These are phyloP conservation scores for Spinellus fusiger DNA, from an alignment of 192 early-diverging fungal genomes.

Conservation along the genomic window DNA sequence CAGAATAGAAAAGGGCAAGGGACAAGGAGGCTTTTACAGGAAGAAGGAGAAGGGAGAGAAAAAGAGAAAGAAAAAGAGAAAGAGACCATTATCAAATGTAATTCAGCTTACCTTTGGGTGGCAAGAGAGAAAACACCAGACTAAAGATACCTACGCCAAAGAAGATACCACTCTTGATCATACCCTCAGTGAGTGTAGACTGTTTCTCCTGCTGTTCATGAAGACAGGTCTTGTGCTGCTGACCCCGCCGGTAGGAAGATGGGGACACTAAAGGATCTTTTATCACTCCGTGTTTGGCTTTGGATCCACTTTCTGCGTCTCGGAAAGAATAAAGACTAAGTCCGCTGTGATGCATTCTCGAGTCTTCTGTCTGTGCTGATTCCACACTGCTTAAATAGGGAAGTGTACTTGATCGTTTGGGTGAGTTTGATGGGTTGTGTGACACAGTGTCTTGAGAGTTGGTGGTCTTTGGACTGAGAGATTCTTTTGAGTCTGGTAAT, in stretches of 20 bases:
- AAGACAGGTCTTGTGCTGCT: neutral
- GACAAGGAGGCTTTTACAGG: too few relatives aligned
- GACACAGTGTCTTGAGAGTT: neutral
- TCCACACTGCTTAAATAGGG: neutral
- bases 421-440: neutral
- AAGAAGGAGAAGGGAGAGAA: neutral
- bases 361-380: neutral
- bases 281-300: neutral
- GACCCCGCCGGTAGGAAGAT: neutral
- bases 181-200: neutral
- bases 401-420: neutral
- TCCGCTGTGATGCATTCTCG: neutral
- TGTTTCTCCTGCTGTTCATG: neutral
- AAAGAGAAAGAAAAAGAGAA: neutral
- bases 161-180: slow-evolving; percentile 27
- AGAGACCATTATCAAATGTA: neutral
- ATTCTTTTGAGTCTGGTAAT: neutral
- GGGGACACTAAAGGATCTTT: neutral
- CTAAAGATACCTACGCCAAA: slow-evolving; percentile 32
- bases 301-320: neutral
- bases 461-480: neutral
- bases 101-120: slow-evolving; percentile 23
- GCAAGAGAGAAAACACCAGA: slow-evolving; percentile 31
- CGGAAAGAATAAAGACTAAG: neutral
- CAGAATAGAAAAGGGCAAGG: too few relatives aligned